These are phyloP conservation scores for Fraxinus xanthoxyloides DNA, from an alignment of 305 asterid genomes.

Conservation along the genomic window DNA sequence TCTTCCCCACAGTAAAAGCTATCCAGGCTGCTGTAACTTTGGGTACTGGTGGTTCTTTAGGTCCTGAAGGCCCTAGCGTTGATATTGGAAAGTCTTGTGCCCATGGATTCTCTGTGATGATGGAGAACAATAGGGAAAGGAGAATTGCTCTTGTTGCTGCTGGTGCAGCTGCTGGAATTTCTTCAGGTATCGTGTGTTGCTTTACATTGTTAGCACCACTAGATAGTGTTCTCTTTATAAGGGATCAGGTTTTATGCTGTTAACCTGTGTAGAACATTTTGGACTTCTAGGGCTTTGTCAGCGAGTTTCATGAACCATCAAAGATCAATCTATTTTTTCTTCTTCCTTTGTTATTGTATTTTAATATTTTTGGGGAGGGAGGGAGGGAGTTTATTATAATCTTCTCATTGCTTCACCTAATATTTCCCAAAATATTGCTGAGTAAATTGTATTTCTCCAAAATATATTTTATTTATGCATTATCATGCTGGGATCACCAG, in stretches of 20 bases:
- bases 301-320: neutral
- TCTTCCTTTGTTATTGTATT: neutral
- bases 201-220: neutral
- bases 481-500: neutral
- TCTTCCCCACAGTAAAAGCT: constrained; percentile 81
- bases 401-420: neutral
- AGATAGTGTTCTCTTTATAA: neutral
- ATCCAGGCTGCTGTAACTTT: constrained; percentile 89
- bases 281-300: neutral
- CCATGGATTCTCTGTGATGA: constrained; percentile 77
- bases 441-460: neutral
- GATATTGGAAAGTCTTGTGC: constrained; percentile 99
- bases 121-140: constrained; percentile 95
- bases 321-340: neutral
- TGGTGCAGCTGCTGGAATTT: constrained; percentile 99
- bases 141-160: constrained; percentile 97
- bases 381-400: neutral
- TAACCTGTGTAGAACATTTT: neutral
- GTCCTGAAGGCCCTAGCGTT: constrained; percentile 98
- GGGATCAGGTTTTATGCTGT: neutral
- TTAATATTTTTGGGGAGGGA: neutral
- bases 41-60: constrained; percentile 96
- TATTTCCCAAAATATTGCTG: neutral
- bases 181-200: constrained; percentile 60
- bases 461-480: neutral